Evolutionary conservation across 345 rosid species (phyloP).

Genomic region (Bruguiera parviflora): DNA sequence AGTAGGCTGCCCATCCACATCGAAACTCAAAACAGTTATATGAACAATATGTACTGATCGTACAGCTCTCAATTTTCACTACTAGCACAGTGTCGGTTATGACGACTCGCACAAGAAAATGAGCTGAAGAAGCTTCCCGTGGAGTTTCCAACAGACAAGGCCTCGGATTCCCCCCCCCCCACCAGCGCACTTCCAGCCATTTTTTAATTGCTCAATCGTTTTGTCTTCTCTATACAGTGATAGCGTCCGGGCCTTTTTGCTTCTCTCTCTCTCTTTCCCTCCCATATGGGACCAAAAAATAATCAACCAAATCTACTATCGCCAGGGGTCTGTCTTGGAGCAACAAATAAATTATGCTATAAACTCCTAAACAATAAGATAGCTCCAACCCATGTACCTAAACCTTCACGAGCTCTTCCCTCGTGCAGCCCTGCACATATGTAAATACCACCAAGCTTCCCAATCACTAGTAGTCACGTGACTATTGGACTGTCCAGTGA

Average conservation of each 20-base stretch:
- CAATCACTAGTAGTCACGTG: constrained; percentile 24
- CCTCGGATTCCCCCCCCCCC: constrained; percentile 12
- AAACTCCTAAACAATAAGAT: neutral
- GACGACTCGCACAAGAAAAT: neutral
- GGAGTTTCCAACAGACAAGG: neutral
- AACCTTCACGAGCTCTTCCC: constrained; percentile 2
- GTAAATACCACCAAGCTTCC: neutral
- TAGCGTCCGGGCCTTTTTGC: neutral
- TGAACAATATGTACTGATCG: no score
- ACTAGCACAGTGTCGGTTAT: no score
- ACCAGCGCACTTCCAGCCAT: constrained; percentile 23
- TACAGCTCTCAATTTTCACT: no score
- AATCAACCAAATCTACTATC: neutral
- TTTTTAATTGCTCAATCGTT: constrained; percentile 21
- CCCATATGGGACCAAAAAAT: neutral
- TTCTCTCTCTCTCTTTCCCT: neutral
- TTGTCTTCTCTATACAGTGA: neutral
- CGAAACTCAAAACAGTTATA: no score
- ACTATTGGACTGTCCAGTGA: neutral
- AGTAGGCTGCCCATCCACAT: no score
- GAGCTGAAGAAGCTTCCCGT: constrained; percentile 13
- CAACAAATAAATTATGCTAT: neutral
- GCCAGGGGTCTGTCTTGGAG: constrained; percentile 15
- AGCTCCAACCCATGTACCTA: neutral
- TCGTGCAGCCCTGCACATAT: neutral